These are phyloP conservation scores for Capsella bursapastoris DNA, from an alignment of 345 rosid species.

Conservation along the genomic window DNA sequence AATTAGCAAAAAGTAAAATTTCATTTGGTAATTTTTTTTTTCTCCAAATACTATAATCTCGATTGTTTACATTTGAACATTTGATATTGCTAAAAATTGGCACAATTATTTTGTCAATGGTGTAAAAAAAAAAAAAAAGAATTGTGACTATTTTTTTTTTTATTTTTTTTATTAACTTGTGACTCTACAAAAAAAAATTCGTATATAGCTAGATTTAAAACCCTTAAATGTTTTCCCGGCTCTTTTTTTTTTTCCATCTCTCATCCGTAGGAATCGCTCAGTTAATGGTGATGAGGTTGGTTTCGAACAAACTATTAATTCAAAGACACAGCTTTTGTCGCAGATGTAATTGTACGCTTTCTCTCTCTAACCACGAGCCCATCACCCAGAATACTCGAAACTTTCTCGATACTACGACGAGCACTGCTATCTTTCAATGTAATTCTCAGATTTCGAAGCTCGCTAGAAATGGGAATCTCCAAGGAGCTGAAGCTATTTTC, in stretches of 20 bases:
- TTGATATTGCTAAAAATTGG: too few relatives aligned
- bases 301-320: slow-evolving; percentile 17
- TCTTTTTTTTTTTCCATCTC: neutral
- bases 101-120: neutral
- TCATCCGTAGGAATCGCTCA: neutral
- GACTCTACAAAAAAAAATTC: neutral
- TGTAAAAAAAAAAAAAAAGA: too few relatives aligned
- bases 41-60: too few relatives aligned
- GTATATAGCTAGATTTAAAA: neutral
- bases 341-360: slow-evolving; percentile 23
- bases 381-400: neutral
- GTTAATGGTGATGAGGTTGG: slow-evolving; percentile 22
- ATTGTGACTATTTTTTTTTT: neutral
- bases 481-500: slow-evolving; percentile 67
- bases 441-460: slow-evolving; percentile 68
- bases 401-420: slow-evolving; percentile 18
- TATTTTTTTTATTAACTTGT: too few relatives aligned
- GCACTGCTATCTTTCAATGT: slow-evolving; percentile 53
- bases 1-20: too few relatives aligned
- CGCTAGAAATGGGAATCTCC: slow-evolving; percentile 59
- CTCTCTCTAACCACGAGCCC: slow-evolving; percentile 7
- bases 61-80: too few relatives aligned
- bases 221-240: neutral
- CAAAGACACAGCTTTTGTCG: slow-evolving; percentile 17
- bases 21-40: too few relatives aligned